These are phyloP conservation scores for Candida taoyuanica DNA, from an alignment of 805 yeast species.

Conservation along the genomic window DNA sequence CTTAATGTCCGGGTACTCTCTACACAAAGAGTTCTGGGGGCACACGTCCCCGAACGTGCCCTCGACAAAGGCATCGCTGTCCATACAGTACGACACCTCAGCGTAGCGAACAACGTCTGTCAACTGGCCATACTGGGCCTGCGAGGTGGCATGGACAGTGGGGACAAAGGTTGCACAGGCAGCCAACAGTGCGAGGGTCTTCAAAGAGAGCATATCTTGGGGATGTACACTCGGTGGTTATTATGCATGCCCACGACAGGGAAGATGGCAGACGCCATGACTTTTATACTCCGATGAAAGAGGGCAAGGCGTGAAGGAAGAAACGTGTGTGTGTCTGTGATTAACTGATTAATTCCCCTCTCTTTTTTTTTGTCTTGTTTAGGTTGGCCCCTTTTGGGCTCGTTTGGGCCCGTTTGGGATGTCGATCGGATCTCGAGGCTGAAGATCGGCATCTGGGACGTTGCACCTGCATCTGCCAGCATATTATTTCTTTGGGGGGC, in stretches of 20 bases:
- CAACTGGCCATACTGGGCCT: conserved; percentile 13
- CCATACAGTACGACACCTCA: conserved; percentile 19
- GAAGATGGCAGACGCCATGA: no score
- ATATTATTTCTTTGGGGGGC: background rate
- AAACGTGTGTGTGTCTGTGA: no score
- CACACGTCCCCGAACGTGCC: conserved; percentile 16
- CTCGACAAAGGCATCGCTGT: conserved; percentile 1
- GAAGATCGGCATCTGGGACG: no score
- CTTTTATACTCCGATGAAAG: no score
- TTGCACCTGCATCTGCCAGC: background rate
- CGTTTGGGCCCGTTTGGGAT: no score
- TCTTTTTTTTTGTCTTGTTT: no score
- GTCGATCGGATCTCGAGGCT: no score
- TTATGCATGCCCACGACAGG: no score
- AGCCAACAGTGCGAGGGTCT: background rate
- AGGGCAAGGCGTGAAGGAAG: no score
- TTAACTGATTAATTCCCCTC: no score
- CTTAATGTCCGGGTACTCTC: conserved; percentile 3
- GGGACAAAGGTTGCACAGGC: background rate
- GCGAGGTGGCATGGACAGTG: conserved; percentile 4
- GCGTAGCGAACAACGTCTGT: background rate
- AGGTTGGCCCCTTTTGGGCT: no score
- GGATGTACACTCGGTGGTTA: no score
- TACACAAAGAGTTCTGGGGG: conserved; percentile 16
- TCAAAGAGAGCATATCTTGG: background rate